Evolutionary conservation across 306 rosid species (phyloP), one percentile per base, ranked within the genome.

Genomic region (Quercus berberidifolia): DNA sequence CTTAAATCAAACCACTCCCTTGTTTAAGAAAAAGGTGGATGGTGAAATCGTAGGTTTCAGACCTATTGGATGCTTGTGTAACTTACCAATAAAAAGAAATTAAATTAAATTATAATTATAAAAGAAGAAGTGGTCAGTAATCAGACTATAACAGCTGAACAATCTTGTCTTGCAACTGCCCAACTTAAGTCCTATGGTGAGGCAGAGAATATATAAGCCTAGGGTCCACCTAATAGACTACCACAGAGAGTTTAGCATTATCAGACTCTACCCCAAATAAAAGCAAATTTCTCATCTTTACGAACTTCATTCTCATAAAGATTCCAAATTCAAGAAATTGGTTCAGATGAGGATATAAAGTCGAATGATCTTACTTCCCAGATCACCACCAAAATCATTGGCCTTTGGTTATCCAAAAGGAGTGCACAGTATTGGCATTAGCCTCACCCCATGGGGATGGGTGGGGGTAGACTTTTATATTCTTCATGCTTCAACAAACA

Each of bases 241-340:
- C 18, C 19, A 82, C 54, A 62, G 23, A 73, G 59, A 74, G 43
- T 30, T 67, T 59, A 31, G 69, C 55, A 79, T 83, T 30, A 69
- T 41, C 70, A 9, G 15, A 76, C 19, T 35, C 33, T 20, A 10
- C 52, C 25, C 26, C 69, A 26, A 28, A 63, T 19, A 68, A 33
- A 31, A 7, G 15, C 28, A n/a, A 6, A 68, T 68, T 63, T 68
- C 72, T 68, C 49, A 67, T 68, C 52, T 35, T 68, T 33, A 68
- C 28, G 2, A 18, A 38, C 72, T 68, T 68, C 11, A 9, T 8
- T 68, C 26, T 8, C n/a, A 10, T 4, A 33, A 33, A n/a, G 56
- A 68, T 28, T 21, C 78, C 76, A 3, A 65, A 43, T 56, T 74
- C 35, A 35, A 74, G 52, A 76, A 59, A 13, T 69, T 21, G 13